phyloP scores from a whole-genome alignment of 192 early-diverging fungal species.

The Thamnidium elegans region DNA sequence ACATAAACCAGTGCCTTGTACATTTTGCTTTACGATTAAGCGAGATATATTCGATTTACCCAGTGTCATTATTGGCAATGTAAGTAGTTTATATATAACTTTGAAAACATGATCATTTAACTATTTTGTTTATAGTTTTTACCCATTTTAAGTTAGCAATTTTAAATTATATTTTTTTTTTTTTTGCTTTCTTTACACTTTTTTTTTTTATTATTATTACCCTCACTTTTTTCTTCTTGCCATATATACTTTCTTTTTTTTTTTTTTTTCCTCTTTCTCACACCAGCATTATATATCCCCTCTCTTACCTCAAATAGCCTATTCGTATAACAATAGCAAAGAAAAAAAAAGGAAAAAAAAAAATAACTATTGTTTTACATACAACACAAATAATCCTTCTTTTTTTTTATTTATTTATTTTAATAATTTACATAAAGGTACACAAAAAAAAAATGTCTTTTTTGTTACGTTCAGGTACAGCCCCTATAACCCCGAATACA shows the following conservation, averaged over 20 bases:
- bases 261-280: constrained; percentile 1
- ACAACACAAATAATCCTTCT: not conserved
- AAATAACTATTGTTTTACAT: not conserved
- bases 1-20: constrained; percentile 73
- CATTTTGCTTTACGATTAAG: constrained; percentile 96
- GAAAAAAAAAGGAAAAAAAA: too few species aligned
- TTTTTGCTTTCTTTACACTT: not conserved
- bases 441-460: not conserved
- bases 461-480: not conserved
- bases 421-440: not conserved
- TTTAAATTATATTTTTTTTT: not conserved
- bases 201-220: too few species aligned
- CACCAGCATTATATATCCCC: too few species aligned
- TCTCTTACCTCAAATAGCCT: too few species aligned
- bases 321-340: too few species aligned
- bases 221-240: not conserved
- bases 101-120: not conserved
- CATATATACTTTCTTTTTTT: not conserved
- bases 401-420: too few species aligned
- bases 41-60: constrained; percentile 97
- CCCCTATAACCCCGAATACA: constrained; percentile 12
- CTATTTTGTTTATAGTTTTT: constrained; percentile 15
- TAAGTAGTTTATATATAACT: constrained; percentile 21
- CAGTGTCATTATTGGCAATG: constrained; percentile 77
- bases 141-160: constrained; percentile 20